Conservation (phyloP, 139 green algal genomes). For the Microglena sp. region DNA sequence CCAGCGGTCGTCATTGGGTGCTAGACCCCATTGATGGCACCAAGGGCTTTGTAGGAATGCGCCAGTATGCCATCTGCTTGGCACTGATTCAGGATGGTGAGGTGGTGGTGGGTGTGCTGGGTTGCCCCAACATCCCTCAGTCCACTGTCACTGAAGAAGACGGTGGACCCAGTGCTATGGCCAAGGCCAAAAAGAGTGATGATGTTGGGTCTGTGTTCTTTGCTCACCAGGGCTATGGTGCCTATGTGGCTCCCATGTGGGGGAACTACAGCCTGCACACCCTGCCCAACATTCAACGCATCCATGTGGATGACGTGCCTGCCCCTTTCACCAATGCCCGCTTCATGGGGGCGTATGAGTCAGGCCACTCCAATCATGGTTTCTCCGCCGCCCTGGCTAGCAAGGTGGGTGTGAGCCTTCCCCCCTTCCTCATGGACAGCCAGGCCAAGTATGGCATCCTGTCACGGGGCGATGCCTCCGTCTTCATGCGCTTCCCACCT, state of each 20-base stretch:
- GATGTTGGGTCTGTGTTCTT: no score
- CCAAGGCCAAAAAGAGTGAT: not conserved
- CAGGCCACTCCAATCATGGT: conserved; percentile 62
- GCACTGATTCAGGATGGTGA: conserved; percentile 62
- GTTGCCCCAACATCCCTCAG: conserved; percentile 88
- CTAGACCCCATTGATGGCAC: conserved; percentile 91
- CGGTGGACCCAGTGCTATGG: not conserved
- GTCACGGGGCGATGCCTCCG: conserved; percentile 60
- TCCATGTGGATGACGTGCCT: conserved; percentile 1
- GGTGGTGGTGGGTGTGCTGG: conserved; percentile 76
- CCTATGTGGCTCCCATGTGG: no score
- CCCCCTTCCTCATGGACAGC: conserved; percentile 72
- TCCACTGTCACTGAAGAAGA: conserved; percentile 15
- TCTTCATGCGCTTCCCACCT: conserved; percentile 87
- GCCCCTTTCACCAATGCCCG: conserved; percentile 10
- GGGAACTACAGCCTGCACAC: no score
- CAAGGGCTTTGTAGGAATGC: conserved; percentile 78
- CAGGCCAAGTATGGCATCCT: conserved; percentile 87
- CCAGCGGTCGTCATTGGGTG: conserved; percentile 74
- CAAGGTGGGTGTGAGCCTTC: conserved; percentile 35
- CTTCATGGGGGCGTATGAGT: conserved; percentile 88
- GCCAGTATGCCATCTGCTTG: conserved; percentile 91
- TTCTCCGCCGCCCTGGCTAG: conserved; percentile 48
- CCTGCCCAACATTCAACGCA: conserved; percentile 13
- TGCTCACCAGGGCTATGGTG: no score